Evolutionary conservation across 805 yeast genomes (phyloP), one percentile per base, ranked within the genome.

Genomic region (Ogataea neopini): DNA sequence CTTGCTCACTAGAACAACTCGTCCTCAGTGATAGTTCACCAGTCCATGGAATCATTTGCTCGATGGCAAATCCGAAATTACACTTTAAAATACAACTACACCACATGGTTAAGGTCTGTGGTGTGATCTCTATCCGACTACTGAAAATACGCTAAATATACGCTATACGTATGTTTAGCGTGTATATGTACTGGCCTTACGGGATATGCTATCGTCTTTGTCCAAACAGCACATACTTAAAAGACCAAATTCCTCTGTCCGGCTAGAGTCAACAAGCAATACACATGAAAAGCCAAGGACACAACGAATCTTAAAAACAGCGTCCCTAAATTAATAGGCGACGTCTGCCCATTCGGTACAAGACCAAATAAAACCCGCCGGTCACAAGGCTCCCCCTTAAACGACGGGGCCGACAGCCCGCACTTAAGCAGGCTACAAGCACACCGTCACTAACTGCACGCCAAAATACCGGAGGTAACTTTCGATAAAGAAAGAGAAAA

Each of bases 311-410:
- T 39, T 39, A 45, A 53, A 52, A 50, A 40, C 44, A 34, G 38
- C 43, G 41, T 55, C 64, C 69, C 67, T 64, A 66, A 66, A 47
- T 58, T 44, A 67, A 67, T 65, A 62, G 68, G 70, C 69, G 66
- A 61, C 54, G 9, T 20, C 15, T 23, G 38, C 48, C 52, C 53
- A 50, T 43, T 23, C 38, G 19, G 19, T 10, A 42, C 15, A 28
- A 34, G 38, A 28, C 38, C 40, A 25, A 19, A 36, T 46, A 44
- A 41, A 30, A 34, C 29, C 35, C 26, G 43, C 47, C 48, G 33
- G 43, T 45, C 40, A 28, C 41, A 26, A 43, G 18, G 36, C 45
- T 35, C 38, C 40, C 48, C 46, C 32, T 20, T 30, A 8, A 17
- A 22, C 22, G 46, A 26, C 30, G 44, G 43, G 26, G 41, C 44